These are phyloP conservation scores for Psilocybe azurescens DNA, from an alignment of 768 basidiomycete genomes.

Conservation along the genomic window DNA sequence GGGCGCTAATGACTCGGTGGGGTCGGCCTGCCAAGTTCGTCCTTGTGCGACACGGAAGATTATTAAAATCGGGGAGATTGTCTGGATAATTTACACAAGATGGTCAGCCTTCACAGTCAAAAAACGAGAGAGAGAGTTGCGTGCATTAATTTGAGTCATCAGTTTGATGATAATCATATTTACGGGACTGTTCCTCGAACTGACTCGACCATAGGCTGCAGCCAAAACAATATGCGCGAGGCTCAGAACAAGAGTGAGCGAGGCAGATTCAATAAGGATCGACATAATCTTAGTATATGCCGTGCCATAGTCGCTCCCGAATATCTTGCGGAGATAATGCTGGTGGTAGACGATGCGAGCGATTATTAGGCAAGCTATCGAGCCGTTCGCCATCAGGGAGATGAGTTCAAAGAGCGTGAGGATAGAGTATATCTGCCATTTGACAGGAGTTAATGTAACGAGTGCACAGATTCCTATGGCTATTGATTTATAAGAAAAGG, in stretches of 20 bases:
- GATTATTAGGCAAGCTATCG: slow-evolving; percentile 5
- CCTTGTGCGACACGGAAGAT: slow-evolving; percentile 14
- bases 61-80: slow-evolving; percentile 7
- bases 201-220: neutral
- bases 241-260: slow-evolving; percentile 1
- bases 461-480: slow-evolving; percentile 8
- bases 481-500: neutral
- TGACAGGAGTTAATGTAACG: neutral
- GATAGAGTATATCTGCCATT: slow-evolving; percentile 13
- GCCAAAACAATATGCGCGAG: slow-evolving; percentile 7
- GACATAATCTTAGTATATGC: slow-evolving; percentile 13
- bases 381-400: slow-evolving; percentile 4
- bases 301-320: slow-evolving; percentile 1
- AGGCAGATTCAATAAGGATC: slow-evolving; percentile 17
- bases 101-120: neutral
- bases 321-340: neutral
- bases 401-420: slow-evolving; percentile 4
- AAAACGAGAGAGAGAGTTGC: neutral
- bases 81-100: neutral
- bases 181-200: neutral
- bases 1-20: neutral
- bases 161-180: slow-evolving; percentile 10
- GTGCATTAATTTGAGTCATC: slow-evolving; percentile 8
- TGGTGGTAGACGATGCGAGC: slow-evolving; percentile 13
- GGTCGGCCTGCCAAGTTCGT: slow-evolving; percentile 4